A percentile compares a stretch with the other conserved stretches of the same genome.
These are phyloP conservation scores for Filobasidium wieringae DNA, from an alignment of 768 basidiomycete genomes.

Conservation along the genomic window DNA sequence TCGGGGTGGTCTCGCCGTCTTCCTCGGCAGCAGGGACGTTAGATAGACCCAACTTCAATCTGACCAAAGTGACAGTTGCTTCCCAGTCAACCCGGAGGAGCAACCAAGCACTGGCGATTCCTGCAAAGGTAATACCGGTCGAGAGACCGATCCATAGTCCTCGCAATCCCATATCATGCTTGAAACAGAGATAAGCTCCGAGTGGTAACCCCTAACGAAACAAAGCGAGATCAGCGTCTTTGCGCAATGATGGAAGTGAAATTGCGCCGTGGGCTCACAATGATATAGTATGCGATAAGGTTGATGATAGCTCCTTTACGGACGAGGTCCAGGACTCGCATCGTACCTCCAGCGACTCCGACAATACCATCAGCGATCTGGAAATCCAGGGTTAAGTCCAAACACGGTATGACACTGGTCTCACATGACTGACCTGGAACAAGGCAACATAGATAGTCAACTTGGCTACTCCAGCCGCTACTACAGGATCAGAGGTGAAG, in stretches of 20 bases:
- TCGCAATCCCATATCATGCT: conserved; percentile 47
- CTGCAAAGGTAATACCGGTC: conserved; percentile 9
- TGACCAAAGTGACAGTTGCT: not conserved
- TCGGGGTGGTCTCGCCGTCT: not conserved
- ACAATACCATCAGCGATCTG: conserved; percentile 73
- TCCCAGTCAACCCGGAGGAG: conserved; percentile 9
- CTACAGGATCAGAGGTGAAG: conserved; percentile 58
- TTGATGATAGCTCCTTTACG: conserved; percentile 67
- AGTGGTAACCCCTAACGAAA: conserved; percentile 54
- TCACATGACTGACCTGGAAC: conserved; percentile 38
- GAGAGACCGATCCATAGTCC: conserved; percentile 75
- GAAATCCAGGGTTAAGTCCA: conserved; percentile 18
- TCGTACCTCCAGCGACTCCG: conserved; percentile 59
- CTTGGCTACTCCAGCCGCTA: conserved; percentile 51
- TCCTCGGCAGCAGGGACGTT: not conserved
- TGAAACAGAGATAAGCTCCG: conserved; percentile 67
- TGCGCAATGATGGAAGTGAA: not conserved
- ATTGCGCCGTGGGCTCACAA: conserved; percentile 48
- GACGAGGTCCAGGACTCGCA: conserved; percentile 70
- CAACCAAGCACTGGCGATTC: conserved; percentile 2
- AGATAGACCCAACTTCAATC: not conserved
- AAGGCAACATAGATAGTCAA: conserved; percentile 58
- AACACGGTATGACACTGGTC: not conserved
- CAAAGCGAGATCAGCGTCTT: not conserved
- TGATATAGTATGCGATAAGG: conserved; percentile 65